Percentiles rank a stretch among this genome's conserved stretches.
These are phyloP conservation scores for Pythium guiyangense DNA, from an alignment of 352 stramenopile genomes.

Conservation along the genomic window DNA sequence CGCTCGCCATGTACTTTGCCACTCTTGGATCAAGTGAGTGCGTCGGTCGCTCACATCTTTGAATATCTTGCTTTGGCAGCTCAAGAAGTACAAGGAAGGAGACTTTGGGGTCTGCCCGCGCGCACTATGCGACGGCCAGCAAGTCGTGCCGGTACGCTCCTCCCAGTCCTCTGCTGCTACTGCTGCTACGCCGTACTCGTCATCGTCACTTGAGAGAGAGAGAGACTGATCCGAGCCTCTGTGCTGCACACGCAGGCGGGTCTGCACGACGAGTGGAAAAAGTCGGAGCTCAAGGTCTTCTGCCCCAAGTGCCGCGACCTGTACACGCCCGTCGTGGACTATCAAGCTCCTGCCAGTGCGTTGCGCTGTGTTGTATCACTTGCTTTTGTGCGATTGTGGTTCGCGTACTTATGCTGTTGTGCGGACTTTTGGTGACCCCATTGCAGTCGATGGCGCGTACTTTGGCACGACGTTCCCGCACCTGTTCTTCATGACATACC, in stretches of 20 bases:
- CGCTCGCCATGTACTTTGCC: constrained; percentile 15
- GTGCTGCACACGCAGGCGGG: constrained; percentile 38
- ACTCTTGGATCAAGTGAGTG: not conserved
- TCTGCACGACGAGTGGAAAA: constrained; percentile 86
- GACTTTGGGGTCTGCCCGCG: constrained; percentile 86
- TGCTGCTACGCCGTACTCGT: too few species aligned
- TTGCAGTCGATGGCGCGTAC: constrained; percentile 93
- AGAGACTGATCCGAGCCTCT: constrained; percentile 4
- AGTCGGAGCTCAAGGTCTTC: constrained; percentile 90
- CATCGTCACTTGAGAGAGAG: too few species aligned
- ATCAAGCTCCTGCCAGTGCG: constrained; percentile 80
- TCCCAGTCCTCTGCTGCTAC: not conserved
- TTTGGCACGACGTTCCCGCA: constrained; percentile 99
- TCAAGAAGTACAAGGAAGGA: constrained; percentile 88
- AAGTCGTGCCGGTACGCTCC: constrained; percentile 62
- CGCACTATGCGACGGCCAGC: constrained; percentile 78
- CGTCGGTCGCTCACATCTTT: not conserved
- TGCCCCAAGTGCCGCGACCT: constrained; percentile 87
- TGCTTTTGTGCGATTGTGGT: constrained; percentile 5
- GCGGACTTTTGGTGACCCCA: not conserved
- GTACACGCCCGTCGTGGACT: constrained; percentile 83
- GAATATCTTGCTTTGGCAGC: too few species aligned
- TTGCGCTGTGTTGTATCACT: constrained; percentile 7
- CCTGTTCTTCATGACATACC: constrained; percentile 98
- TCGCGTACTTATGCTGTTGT: not conserved